Evolutionary conservation across 2,329 filamentous ascomycete genomes (phyloP), one percentile per base, ranked within the genome.

Genomic region (Penicillium expansum): DNA sequence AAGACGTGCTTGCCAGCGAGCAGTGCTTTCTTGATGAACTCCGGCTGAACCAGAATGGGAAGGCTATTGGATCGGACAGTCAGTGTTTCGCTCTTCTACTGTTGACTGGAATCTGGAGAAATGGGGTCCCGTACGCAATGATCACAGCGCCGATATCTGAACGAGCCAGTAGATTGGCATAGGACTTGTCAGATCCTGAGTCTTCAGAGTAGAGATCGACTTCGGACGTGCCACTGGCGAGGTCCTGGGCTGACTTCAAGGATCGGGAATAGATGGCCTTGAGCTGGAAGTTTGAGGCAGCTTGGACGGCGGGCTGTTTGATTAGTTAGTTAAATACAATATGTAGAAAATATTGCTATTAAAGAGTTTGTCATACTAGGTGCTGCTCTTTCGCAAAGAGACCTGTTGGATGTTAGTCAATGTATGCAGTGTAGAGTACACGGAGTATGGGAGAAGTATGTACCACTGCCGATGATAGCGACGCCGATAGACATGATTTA

Each of bases 181-280:
- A 81, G 3, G 64, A 69, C 52, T 77, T 78, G 5, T 74, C 78
- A 6, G 74, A 56, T 0, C 75, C 75, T 5, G 75, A 75, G 57
- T 86, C 83, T 14, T 83, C 82, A 37, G 82, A 83, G 71, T 84
- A 85, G 48, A 85, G 68, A 30, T 82, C 80, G 14, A 84, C 70
- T 16, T 68, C 66, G 0, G 69, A 60, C 2, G 64, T 61, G 11
- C 56, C 61, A 0, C 73, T 66, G 11, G 70, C 67, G 11, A 82
- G 72, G 4, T 64, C 67, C 56, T 80, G 67, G n/a, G 83, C 83
- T 5, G 83, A 85, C 38, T 78, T 76, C 9, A 81, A 69, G 7
- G 81, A 81, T 44, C 83, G 80, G n/a, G 83, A 85, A 70, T 83
- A 86, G 58, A 85, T 76, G 18, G 83, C 83, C 67, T 81, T 83